A percentile compares a stretch with the other conserved stretches of the same genome.
These are phyloP conservation scores for Letharia lupina DNA, from an alignment of 495 filamentous ascomycete genomes.

Conservation along the genomic window DNA sequence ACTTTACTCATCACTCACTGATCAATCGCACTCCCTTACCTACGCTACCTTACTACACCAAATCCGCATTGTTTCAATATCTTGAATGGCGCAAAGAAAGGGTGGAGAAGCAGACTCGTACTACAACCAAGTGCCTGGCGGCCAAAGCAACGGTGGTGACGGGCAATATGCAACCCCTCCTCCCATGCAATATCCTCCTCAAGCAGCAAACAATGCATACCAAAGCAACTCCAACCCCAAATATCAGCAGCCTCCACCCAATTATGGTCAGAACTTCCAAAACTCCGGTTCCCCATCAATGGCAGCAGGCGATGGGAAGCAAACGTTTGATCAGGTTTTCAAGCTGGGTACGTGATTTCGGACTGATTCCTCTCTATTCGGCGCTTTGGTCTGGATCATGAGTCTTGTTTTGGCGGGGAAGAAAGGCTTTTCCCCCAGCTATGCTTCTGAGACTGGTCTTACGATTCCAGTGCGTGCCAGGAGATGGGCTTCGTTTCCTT, in stretches of 20 bases:
- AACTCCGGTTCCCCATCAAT: slow-evolving; percentile 15
- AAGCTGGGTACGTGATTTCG: slow-evolving; percentile 36
- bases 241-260: slow-evolving; percentile 23
- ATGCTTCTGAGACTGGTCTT: neutral
- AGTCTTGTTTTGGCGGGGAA: neutral
- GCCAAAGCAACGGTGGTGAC: neutral
- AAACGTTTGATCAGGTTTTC: slow-evolving; percentile 70
- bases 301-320: slow-evolving; percentile 33
- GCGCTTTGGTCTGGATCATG: neutral
- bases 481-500: neutral
- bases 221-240: slow-evolving; percentile 11
- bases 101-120: slow-evolving; percentile 29
- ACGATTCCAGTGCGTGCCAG: neutral
- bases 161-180: slow-evolving; percentile 12
- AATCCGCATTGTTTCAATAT: neutral
- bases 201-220: slow-evolving; percentile 14
- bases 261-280: slow-evolving; percentile 25
- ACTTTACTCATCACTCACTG: too few species aligned
- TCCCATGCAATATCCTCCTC: slow-evolving; percentile 22
- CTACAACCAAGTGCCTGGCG: slow-evolving; percentile 21
- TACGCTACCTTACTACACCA: too few species aligned
- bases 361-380: neutral
- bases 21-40: too few species aligned
- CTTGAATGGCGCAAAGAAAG: slow-evolving; percentile 21
- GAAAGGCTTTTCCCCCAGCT: neutral